phyloP scores from a whole-genome alignment of 2,329 filamentous ascomycete genomes.

The Colletotrichum costaricense region DNA sequence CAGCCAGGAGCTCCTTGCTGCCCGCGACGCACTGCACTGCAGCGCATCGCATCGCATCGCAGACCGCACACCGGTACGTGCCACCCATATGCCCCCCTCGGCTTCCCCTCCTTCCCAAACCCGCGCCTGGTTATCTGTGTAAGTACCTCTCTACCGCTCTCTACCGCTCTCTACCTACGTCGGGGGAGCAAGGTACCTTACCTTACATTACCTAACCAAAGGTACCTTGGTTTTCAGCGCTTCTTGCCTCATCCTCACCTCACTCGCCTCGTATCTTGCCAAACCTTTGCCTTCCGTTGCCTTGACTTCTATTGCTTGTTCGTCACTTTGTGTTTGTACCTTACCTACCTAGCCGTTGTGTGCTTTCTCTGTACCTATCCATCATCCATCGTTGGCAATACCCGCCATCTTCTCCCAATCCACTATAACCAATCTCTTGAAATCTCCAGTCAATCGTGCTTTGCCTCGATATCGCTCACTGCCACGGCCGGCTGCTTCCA shows the following conservation, averaged over 20 bases:
- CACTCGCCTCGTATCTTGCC: not conserved
- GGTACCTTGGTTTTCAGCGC: too few relatives aligned
- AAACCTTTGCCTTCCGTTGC: not conserved
- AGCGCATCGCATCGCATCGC: constrained; percentile 23
- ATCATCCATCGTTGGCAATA: too few relatives aligned
- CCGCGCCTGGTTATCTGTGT: not conserved
- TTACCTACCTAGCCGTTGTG: not conserved
- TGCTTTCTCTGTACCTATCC: not conserved
- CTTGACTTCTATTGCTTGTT: not conserved
- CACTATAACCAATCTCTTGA: constrained; percentile 17
- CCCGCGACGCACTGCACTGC: constrained; percentile 25
- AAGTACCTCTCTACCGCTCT: not conserved
- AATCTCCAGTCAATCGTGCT: constrained; percentile 11
- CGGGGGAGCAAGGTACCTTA: too few relatives aligned
- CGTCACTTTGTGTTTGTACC: not conserved
- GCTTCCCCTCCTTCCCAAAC: not conserved
- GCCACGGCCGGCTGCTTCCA: not conserved
- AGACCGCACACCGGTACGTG: constrained; percentile 30
- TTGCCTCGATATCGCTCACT: constrained; percentile 1
- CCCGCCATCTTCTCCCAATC: not conserved
- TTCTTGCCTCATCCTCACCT: not conserved
- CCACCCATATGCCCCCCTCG: constrained; percentile 2
- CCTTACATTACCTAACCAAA: too few relatives aligned
- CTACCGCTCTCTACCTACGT: too few relatives aligned
- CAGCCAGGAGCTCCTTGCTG: constrained; percentile 40